Base-by-base conservation (phyloP, 2,329 filamentous ascomycete genomes). In the Ophiostoma montium region DNA sequence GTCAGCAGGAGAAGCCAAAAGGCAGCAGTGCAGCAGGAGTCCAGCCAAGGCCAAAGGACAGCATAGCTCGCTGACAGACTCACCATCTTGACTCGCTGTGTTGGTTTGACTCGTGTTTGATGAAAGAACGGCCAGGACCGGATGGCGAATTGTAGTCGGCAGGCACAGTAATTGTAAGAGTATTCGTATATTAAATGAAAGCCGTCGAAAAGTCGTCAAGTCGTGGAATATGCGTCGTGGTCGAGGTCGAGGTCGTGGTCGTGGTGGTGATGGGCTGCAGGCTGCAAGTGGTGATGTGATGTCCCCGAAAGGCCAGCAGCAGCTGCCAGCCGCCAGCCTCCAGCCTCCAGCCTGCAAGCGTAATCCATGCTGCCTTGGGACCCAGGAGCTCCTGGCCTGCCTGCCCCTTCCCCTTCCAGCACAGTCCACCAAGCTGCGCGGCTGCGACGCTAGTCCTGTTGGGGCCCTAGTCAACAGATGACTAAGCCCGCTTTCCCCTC, bases 361-460 rank as follows among this genome's bases (percentile, higher is more conserved):
- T 56, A 54, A 56, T 53, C 50, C 50, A 36, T 44, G 54, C 49
- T 56, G 54, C 54, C 54, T 56, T 55, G 54, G 48, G 23, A 27
- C 5, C 23, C n/a, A n/a, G 47, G 46, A 49, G 48, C 42, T 50
- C 23, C 48, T 49, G 43, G 30, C 45, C 35, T 19, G 11, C 19
- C 30, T n/a, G 19, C 31, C 35, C 31, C 35, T 23, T 39, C 18
- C 27, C 16, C 36, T 51, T 46, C 50, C 45, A 50, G 38, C 27
- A 47, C 38, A 50, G 44, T 50, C 49, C 49, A 47, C 44, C 19
- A 32, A 39, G 42, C 48, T 53, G 50, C 55, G 38, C 54, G 55
- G 55, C 55, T 54, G 45, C 13, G 27, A 36, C 16, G 36, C 54
- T 56, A 56, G 44, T 41, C 50, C 39, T 30, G 15, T 42, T 30